Evolutionary conservation across 768 basidiomycete species (phyloP).

Genomic region (Termitomyces sp.): DNA sequence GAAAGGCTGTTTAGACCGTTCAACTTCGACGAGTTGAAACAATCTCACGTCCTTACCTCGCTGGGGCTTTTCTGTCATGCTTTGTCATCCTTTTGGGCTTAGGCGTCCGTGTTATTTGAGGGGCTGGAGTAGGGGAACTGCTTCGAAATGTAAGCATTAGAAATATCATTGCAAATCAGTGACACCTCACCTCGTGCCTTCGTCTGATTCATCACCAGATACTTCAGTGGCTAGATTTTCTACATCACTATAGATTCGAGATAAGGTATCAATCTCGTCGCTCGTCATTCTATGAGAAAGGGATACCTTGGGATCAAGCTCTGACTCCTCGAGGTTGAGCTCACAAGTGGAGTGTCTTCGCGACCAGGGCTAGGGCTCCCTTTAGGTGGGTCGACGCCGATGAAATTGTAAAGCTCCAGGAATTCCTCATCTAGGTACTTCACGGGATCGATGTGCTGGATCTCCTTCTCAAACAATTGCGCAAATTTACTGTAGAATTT

Average conservation of each 20-base stretch:
- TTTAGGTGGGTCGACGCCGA: constrained; percentile 32
- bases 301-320: constrained; percentile 8
- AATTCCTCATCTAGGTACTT: constrained; percentile 36
- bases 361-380: constrained; percentile 15
- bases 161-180: neutral
- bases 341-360: neutral
- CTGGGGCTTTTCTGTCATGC: neutral
- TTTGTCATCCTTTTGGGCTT: constrained; percentile 1
- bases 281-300: neutral
- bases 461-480: constrained; percentile 35
- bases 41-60: constrained; percentile 4
- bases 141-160: neutral
- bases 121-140: constrained; percentile 22
- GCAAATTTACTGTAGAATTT: constrained; percentile 44
- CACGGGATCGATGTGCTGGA: constrained; percentile 31
- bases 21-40: neutral
- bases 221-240: constrained; percentile 5
- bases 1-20: neutral
- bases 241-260: constrained; percentile 8
- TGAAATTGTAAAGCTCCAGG: constrained; percentile 33
- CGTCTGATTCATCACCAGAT: neutral
- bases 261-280: constrained; percentile 10
- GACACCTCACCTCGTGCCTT: constrained; percentile 4
- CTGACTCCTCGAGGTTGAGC: constrained; percentile 10
- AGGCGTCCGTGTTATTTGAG: constrained; percentile 6